A percentile compares a stretch with the other conserved stretches of the same genome.
These are phyloP conservation scores for Lojkania enalia DNA, from an alignment of 2,329 filamentous ascomycete species.

Conservation along the genomic window DNA sequence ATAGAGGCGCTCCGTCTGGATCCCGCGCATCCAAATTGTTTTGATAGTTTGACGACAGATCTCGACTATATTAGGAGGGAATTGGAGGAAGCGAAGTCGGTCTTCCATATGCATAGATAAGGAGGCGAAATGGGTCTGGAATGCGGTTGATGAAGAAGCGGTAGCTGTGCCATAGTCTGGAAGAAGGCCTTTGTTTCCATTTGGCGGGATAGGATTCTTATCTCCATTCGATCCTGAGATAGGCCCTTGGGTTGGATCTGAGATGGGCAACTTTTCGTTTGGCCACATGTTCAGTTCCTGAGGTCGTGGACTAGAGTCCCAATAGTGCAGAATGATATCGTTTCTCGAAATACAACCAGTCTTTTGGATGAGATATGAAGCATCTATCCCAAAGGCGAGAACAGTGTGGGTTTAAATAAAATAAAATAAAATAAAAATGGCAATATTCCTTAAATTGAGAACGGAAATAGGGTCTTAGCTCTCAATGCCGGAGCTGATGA, in stretches of 20 bases:
- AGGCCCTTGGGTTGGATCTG: neutral
- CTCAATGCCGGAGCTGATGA: no score
- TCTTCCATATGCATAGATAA: conserved; percentile 28
- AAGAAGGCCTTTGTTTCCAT: conserved; percentile 14
- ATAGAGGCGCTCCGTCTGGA: conserved; percentile 38
- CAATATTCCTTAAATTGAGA: no score
- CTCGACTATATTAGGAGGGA: conserved; percentile 32
- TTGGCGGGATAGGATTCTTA: no score
- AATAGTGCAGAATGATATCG: no score
- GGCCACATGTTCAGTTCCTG: conserved; percentile 1
- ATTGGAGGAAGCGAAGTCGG: conserved; percentile 42
- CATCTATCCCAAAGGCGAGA: no score
- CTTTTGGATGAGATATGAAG: no score
- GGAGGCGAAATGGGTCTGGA: conserved; percentile 28
- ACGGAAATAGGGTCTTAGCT: no score
- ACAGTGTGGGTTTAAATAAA: no score
- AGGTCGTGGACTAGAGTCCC: no score
- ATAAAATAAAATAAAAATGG: no score
- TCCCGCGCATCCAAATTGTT: conserved; percentile 33
- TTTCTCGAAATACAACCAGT: no score
- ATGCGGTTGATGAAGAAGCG: conserved; percentile 16
- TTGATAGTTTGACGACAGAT: conserved; percentile 29
- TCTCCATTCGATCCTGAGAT: neutral
- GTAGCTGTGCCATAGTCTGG: conserved; percentile 7
- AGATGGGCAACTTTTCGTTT: neutral